Conservation (phyloP, 176 grass and related monocot genomes). For the Cenchrus americanus region DNA sequence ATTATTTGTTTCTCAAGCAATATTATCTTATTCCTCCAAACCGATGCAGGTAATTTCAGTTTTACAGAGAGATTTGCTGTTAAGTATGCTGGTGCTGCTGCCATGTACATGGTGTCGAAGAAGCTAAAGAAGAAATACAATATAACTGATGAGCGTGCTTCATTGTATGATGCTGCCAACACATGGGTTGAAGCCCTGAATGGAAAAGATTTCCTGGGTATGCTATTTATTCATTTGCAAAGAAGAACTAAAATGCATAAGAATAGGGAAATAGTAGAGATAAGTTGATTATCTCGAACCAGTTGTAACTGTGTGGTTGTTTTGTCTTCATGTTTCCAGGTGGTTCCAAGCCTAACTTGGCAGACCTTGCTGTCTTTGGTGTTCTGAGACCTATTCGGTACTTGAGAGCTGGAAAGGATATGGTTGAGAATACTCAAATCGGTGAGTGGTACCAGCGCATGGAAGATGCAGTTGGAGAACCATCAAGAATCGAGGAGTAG, state of each 20-base stretch:
- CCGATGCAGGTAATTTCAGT: constrained; percentile 85
- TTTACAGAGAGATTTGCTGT: constrained; percentile 70
- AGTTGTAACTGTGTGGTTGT: not conserved
- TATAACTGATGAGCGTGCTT: constrained; percentile 83
- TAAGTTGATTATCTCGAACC: not conserved
- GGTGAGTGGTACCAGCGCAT: constrained; percentile 89
- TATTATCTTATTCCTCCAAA: constrained; percentile 15
- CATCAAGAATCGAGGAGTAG: constrained; percentile 48
- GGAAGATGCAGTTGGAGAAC: constrained; percentile 82
- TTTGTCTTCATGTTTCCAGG: constrained; percentile 38
- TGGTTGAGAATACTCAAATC: constrained; percentile 89
- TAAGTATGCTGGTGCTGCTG: constrained; percentile 89
- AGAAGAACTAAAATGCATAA: not conserved
- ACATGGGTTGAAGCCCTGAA: constrained; percentile 83
- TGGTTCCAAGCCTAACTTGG: constrained; percentile 90
- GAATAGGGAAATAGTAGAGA: not conserved
- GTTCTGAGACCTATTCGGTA: constrained; percentile 89
- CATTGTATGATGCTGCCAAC: constrained; percentile 77
- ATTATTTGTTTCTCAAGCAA: not conserved
- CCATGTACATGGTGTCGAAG: constrained; percentile 95
- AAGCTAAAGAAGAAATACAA: constrained; percentile 95
- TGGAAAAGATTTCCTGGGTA: constrained; percentile 91
- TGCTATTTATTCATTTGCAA: not conserved
- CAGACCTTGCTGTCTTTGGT: constrained; percentile 90
- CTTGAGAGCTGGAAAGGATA: constrained; percentile 80